Percentiles rank a stretch among this genome's conserved stretches.
phyloP scores from a whole-genome alignment of 345 rosid species.

The Lagerstroemia speciosa region DNA sequence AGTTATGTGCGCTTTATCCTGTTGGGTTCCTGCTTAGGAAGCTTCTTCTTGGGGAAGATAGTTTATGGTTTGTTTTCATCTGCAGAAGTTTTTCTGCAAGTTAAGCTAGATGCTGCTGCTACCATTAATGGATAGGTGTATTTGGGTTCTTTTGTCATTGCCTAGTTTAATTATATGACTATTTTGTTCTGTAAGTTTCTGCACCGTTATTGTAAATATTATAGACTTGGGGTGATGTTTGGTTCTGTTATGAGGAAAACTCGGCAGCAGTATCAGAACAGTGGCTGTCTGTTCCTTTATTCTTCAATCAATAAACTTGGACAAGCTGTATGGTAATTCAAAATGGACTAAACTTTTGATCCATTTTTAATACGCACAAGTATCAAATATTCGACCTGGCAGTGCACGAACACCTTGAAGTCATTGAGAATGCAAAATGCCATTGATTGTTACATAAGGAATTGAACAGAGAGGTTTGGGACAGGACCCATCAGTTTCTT shows the following conservation, averaged over 20 bases:
- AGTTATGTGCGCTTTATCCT: constrained; percentile 47
- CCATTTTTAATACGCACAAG: too few relatives aligned
- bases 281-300: too few relatives aligned
- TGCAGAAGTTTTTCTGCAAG: not conserved
- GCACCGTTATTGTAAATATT: not conserved
- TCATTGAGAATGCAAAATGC: too few relatives aligned
- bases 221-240: not conserved
- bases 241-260: too few relatives aligned
- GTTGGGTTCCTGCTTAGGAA: constrained; percentile 50
- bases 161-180: not conserved
- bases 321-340: too few relatives aligned
- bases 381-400: too few relatives aligned
- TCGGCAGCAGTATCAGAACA: too few relatives aligned
- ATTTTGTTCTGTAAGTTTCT: not conserved
- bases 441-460: too few relatives aligned
- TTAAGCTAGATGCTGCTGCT: not conserved
- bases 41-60: not conserved
- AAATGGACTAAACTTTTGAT: too few relatives aligned
- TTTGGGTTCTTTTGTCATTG: not conserved
- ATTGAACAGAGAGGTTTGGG: not conserved
- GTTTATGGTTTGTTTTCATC: not conserved
- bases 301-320: too few relatives aligned
- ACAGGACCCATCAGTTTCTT: not conserved
- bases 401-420: too few relatives aligned
- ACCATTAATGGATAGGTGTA: not conserved